Evolutionary conservation across 768 basidiomycete species (phyloP).

Genomic region (Podaxis rugospora): DNA sequence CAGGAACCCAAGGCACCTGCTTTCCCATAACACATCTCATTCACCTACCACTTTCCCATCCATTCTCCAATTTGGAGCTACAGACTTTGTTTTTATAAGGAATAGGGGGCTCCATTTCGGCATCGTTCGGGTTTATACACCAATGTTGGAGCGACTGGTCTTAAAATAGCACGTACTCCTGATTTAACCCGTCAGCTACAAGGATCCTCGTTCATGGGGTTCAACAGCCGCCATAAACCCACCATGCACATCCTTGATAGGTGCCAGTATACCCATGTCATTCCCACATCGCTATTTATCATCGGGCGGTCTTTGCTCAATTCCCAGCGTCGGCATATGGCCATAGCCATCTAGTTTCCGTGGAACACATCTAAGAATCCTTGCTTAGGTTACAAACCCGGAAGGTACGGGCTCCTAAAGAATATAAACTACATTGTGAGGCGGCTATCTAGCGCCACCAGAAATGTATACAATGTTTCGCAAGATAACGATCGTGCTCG

Average conservation of each 20-base stretch:
- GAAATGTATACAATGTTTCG: neutral
- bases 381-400: neutral
- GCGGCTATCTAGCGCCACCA: neutral
- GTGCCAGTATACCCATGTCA: conserved; percentile 1
- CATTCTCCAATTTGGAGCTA: neutral
- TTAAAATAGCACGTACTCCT: neutral
- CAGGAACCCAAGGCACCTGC: neutral
- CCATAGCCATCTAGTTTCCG: neutral
- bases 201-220: neutral
- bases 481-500: neutral
- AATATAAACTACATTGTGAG: neutral
- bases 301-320: neutral
- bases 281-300: neutral
- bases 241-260: neutral
- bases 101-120: neutral
- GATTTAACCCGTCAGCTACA: neutral
- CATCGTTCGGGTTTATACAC: neutral
- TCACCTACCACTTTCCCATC: neutral
- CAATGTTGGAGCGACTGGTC: neutral
- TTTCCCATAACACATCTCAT: neutral
- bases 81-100: neutral
- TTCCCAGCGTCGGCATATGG: neutral
- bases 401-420: neutral
- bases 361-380: neutral
- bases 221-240: conserved; percentile 1